A percentile compares a stretch with the other conserved stretches of the same genome.
phyloP scores from a whole-genome alignment of 257 asterid species.

The Fraxinus excelsior region DNA sequence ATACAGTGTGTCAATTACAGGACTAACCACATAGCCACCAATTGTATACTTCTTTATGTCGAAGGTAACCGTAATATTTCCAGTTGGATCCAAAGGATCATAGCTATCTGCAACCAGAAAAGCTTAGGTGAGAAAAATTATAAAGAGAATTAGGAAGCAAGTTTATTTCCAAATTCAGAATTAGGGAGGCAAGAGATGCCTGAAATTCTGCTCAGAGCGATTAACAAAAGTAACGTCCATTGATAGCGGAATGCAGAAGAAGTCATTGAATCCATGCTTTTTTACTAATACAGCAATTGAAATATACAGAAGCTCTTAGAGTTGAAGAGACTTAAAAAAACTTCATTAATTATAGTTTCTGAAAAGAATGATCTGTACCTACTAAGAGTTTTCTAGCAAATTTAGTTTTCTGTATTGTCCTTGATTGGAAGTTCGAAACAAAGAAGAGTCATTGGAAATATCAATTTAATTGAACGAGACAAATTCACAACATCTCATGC shows the following conservation, averaged over 20 bases:
- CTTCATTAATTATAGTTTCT: not conserved
- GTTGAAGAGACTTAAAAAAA: constrained; percentile 1
- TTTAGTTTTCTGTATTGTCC: not conserved
- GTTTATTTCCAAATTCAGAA: not conserved
- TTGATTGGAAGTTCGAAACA: constrained; percentile 16
- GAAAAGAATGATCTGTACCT: constrained; percentile 5
- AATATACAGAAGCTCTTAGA: constrained; percentile 8
- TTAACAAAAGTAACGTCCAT: constrained; percentile 27
- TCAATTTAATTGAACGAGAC: constrained; percentile 34
- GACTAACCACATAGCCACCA: constrained; percentile 66
- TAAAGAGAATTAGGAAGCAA: not conserved
- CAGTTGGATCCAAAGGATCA: constrained; percentile 74
- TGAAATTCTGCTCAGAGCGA: constrained; percentile 41
- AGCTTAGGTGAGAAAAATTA: constrained; percentile 13
- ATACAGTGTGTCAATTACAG: not conserved
- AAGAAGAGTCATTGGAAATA: constrained; percentile 39
- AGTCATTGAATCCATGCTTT: constrained; percentile 36
- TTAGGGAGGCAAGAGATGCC: constrained; percentile 35
- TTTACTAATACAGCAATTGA: not conserved
- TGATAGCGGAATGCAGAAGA: constrained; percentile 20
- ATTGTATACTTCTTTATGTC: constrained; percentile 47
- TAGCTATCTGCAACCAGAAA: constrained; percentile 54
- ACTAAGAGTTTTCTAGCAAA: not conserved
- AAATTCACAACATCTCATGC: constrained; percentile 17
- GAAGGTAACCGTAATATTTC: constrained; percentile 54